These are phyloP conservation scores for Cryptococcus amylolentus DNA, from an alignment of 1,284 basidiomycete genomes.

Conservation along the genomic window DNA sequence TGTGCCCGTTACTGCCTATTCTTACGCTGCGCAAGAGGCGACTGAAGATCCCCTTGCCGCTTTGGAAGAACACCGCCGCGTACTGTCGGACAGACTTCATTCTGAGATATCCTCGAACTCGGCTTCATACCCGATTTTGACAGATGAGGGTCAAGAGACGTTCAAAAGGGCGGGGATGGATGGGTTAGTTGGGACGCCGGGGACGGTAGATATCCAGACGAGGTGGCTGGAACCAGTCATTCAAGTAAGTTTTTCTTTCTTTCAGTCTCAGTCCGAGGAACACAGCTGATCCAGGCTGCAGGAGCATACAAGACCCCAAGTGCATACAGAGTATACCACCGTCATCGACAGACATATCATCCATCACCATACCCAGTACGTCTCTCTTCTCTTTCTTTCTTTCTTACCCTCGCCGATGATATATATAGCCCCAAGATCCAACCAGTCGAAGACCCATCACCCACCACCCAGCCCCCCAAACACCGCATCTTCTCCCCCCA, in stretches of 20 bases:
- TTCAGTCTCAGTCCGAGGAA: background rate
- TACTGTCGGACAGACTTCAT: conserved; percentile 14
- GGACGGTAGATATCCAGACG: conserved; percentile 37
- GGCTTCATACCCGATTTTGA: conserved; percentile 3
- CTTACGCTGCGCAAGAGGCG: background rate
- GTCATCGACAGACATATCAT: conserved; percentile 39
- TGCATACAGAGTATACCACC: conserved; percentile 32
- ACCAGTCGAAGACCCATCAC: conserved; percentile 40
- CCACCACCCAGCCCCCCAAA: conserved; percentile 28
- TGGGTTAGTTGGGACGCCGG: conserved; percentile 17
- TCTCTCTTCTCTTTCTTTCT: background rate
- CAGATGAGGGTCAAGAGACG: conserved; percentile 14
- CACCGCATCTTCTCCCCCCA: conserved; percentile 38
- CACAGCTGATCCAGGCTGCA: conserved; percentile 9
- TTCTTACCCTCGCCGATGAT: background rate
- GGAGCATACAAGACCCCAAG: conserved; percentile 34
- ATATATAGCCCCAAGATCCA: conserved; percentile 30
- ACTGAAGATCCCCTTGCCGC: background rate
- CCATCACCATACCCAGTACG: conserved; percentile 42
- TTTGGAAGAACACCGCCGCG: background rate
- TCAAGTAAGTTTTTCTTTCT: conserved; percentile 24
- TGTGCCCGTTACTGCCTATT: too few species aligned
- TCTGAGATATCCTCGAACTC: background rate
- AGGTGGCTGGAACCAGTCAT: conserved; percentile 38
- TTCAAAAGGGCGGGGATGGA: conserved; percentile 28